Percentiles rank a stretch among this genome's conserved stretches.
phyloP scores from a whole-genome alignment of 306 rosid genomes.

The Alnus rubra region DNA sequence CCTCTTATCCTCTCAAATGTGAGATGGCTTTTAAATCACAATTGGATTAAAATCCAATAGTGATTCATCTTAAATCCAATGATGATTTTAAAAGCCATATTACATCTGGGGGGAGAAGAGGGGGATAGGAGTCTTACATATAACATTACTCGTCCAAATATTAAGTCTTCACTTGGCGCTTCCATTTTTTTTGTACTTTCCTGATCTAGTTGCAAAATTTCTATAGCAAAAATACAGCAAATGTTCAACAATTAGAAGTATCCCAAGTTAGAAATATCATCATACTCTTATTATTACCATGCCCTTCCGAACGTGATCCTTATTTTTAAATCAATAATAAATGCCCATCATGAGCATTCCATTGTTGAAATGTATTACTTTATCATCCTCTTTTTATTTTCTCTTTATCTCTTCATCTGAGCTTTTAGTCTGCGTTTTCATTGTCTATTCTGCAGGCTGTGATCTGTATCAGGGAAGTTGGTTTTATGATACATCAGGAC shows the following conservation, averaged over 20 bases:
- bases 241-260: not conserved
- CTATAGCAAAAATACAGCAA: no score
- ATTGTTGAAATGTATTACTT: not conserved
- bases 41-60: no score
- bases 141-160: no score
- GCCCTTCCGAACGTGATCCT: no score
- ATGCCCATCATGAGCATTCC: constrained; percentile 6
- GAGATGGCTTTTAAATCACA: no score
- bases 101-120: no score
- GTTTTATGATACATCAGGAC: constrained; percentile 80
- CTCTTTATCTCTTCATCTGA: not conserved
- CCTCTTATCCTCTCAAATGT: no score
- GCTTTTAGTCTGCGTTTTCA: constrained; percentile 22
- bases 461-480: constrained; percentile 87
- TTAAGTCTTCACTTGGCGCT: not conserved
- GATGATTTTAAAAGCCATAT: no score
- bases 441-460: constrained; percentile 58
- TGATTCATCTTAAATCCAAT: no score
- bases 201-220: constrained; percentile 3
- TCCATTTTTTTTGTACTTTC: not conserved
- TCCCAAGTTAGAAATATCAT: not conserved
- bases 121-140: no score
- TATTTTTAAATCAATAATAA: not conserved
- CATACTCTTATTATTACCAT: not conserved
- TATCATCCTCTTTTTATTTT: constrained; percentile 5